Base-by-base conservation (phyloP, 2,329 filamentous ascomycete species). In the Hypoxylon sp. region DNA sequence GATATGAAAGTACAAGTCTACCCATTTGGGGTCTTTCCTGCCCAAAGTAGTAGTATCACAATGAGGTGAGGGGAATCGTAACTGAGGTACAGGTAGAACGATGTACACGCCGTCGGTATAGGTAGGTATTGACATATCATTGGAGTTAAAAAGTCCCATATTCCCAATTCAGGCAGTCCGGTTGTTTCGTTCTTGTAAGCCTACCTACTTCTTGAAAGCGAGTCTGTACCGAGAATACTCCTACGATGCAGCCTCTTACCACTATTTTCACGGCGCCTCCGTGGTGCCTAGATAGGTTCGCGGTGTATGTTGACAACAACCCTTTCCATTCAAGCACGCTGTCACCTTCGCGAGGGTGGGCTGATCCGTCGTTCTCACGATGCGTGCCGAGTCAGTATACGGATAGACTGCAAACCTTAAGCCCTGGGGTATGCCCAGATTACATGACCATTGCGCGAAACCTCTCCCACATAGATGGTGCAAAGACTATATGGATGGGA, bases 321-420 rank as follows among this genome's bases (percentile, higher is more conserved):
- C 65, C 72, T 6, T 70, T 63, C 10, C 72, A 67, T 5, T 72
- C 69, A 0, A 77, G 74, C 62, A 77, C 70, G 9, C 53, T 72
- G n/a, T 67, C 70, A 1, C 76, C 75, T 3, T 72, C 68, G 44
- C 77, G 76, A 51, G 77, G 76, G n/a, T 78, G 76, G 76, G 60
- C 73, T 42, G 75, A 78, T 19, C 76, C 74, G 24, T 77, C 72
- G 0, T 78, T 78, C 60, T 74, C 74, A 22, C 51, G 69, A 57
- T 78, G 76, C 55, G 68, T 75, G 1, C 76, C 76, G 5, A 69
- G 66, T 1, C 73, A 78, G 48, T 77, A 77, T 62, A 72, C 71
- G 0, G 59, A 52, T 19, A 42, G 56, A 1, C 72, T 70, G 52
- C 74, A 76, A 13, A 77, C 73, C 8, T 75, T 78, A 46, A 78